Base-by-base conservation (phyloP, 2,329 filamentous ascomycete genomes). In the Aspergillus vadensis region DNA sequence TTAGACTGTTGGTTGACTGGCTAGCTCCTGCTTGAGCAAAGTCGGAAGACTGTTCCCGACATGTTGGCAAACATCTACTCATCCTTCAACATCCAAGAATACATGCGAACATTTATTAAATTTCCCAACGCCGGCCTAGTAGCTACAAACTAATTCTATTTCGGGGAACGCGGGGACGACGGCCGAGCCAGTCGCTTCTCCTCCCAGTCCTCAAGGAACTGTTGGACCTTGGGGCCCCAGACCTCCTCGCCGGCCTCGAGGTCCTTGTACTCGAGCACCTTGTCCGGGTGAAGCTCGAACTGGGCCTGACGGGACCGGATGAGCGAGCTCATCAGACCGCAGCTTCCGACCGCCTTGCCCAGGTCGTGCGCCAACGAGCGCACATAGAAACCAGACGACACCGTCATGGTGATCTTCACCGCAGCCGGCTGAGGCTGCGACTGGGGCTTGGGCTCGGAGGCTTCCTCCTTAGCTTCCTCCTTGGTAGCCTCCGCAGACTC, bases 321-420 rank as follows among this genome's bases (percentile, higher is more conserved):
- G 19, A 99, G 85, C 68, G 90, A 88, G 21, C 91, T 87, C 94
- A 99, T 98, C 66, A 95, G 83, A 36, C 85, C 95, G 23, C 91
- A 87, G 12, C 92, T 96, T 55, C 86, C 87, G 14, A 97, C 83
- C 67, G 91, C 92, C 66, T 88, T 82, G 21, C 94, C 95, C 3
- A 99, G 83, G 70, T 99, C 95, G 73, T 98, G 92, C 69, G 92
- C 93, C 67, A 99, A 87, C 60, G 91, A 96, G 64, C 95, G 90
- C 14, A 99, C 93, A 76, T 99, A 99, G 82, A 97, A 99, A 41
- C 95, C 95, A 0, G 92, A 96, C 2, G 92, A 92, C 55, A 97
- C 94, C 0, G 91, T 96, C 86, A 99, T 92, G 59, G 90, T 88
- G 61, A 99, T 86, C 71, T 86, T 89, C 52, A 86, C 91, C 0